A percentile compares a stretch with the other conserved stretches of the same genome.
Conservation (phyloP, 257 asterid species). For the Solanum bulbocastanum region DNA sequence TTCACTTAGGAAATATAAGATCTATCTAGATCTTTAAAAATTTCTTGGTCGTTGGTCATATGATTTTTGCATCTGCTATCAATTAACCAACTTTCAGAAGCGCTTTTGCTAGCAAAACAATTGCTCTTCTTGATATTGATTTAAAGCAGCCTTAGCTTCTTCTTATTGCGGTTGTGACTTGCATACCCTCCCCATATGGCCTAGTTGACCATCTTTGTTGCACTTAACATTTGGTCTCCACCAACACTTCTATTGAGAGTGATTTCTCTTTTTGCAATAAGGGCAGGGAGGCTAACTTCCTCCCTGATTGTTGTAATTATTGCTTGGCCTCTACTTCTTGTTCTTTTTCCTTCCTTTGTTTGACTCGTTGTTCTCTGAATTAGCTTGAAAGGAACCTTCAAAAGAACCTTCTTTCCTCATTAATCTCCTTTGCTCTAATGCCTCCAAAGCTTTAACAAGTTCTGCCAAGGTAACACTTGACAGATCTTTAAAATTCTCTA, state of each 20-base stretch:
- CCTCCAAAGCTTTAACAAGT: not conserved
- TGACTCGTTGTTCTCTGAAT: not conserved
- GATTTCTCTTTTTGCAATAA: not conserved
- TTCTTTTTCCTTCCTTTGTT: not conserved
- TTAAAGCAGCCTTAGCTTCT: not conserved
- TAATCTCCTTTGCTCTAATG: not conserved
- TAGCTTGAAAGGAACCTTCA: not conserved
- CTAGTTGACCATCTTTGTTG: not conserved
- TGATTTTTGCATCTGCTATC: not conserved
- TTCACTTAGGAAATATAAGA: not conserved
- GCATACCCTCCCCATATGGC: not conserved
- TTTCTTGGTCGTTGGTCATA: not conserved
- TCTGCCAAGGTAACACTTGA: not conserved
- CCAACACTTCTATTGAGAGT: not conserved
- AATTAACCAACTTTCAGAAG: not conserved
- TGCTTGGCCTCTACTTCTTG: not conserved
- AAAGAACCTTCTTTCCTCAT: no score
- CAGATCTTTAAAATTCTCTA: not conserved
- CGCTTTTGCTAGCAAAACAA: not conserved
- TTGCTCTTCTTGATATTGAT: not conserved
- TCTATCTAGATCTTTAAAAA: not conserved
- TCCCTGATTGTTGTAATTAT: not conserved
- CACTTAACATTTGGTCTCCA: not conserved
- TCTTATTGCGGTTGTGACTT: not conserved
- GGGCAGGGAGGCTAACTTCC: not conserved